These are phyloP conservation scores for Aspergillus fructus DNA, from an alignment of 2,329 filamentous ascomycete species.

Conservation along the genomic window DNA sequence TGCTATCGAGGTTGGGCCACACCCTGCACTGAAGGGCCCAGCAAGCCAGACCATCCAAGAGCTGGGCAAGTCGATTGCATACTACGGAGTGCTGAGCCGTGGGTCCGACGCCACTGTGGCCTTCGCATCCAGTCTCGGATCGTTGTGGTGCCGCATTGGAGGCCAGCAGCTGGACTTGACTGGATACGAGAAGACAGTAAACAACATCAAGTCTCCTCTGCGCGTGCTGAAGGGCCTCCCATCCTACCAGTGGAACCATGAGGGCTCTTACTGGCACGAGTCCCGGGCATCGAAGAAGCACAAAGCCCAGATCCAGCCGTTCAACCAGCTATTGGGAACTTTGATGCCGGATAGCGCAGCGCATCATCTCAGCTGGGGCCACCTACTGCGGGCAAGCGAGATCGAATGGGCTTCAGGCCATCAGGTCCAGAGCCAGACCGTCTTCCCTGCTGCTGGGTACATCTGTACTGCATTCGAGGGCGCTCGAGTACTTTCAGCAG, in stretches of 20 bases:
- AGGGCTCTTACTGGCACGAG: neutral
- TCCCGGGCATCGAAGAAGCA: neutral
- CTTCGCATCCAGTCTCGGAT: neutral
- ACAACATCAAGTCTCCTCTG: neutral
- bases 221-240: neutral
- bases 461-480: neutral
- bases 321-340: neutral
- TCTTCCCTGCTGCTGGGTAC: neutral
- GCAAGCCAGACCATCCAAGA: neutral
- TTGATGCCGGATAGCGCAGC: neutral
- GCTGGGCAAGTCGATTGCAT: neutral
- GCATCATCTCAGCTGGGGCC: neutral
- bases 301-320: neutral
- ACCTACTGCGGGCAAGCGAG: neutral
- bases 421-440: neutral
- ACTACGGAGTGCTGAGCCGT: neutral
- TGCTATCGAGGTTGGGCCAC: slow-evolving; percentile 3
- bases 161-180: neutral
- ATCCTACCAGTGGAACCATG: neutral
- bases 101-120: neutral
- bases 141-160: neutral
- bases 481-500: neutral
- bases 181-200: neutral
- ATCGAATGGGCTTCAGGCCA: neutral
- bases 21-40: neutral